Evolutionary conservation across 2,329 filamentous ascomycete genomes (phyloP).

Genomic region (Exutisphaerella laricina): DNA sequence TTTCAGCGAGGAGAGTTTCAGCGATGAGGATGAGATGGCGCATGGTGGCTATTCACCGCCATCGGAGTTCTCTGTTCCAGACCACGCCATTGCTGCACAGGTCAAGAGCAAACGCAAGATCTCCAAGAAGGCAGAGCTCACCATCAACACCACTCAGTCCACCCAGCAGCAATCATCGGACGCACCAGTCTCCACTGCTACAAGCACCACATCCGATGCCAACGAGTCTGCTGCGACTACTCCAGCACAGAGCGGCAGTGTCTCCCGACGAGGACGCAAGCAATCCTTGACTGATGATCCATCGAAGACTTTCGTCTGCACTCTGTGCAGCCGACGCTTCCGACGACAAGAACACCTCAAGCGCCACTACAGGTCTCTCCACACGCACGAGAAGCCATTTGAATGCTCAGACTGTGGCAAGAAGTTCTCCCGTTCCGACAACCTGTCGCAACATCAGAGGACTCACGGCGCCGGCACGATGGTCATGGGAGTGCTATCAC

Average conservation of each 20-base stretch:
- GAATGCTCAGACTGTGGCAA: slow-evolving; percentile 97
- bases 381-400: slow-evolving; percentile 98
- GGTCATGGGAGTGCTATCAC: slow-evolving; percentile 72
- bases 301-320: slow-evolving; percentile 96
- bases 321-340: slow-evolving; percentile 94
- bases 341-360: slow-evolving; percentile 97
- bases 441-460: slow-evolving; percentile 89
- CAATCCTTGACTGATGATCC: slow-evolving; percentile 97
- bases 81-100: slow-evolving; percentile 25
- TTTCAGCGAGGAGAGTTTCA: slow-evolving; percentile 69
- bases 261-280: slow-evolving; percentile 93
- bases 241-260: slow-evolving; percentile 42
- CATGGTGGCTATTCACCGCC: slow-evolving; percentile 56
- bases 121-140: slow-evolving; percentile 35
- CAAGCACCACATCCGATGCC: slow-evolving; percentile 25
- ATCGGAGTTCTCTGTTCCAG: slow-evolving; percentile 42
- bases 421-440: slow-evolving; percentile 98
- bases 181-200: slow-evolving; percentile 42
- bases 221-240: slow-evolving; percentile 29
- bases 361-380: slow-evolving; percentile 95
- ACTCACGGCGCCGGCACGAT: slow-evolving; percentile 89
- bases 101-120: slow-evolving; percentile 29
- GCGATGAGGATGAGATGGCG: slow-evolving; percentile 65
- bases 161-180: slow-evolving; percentile 32
- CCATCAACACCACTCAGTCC: slow-evolving; percentile 45